Conservation (phyloP, 768 basidiomycete species). For the Suillus sp. region DNA sequence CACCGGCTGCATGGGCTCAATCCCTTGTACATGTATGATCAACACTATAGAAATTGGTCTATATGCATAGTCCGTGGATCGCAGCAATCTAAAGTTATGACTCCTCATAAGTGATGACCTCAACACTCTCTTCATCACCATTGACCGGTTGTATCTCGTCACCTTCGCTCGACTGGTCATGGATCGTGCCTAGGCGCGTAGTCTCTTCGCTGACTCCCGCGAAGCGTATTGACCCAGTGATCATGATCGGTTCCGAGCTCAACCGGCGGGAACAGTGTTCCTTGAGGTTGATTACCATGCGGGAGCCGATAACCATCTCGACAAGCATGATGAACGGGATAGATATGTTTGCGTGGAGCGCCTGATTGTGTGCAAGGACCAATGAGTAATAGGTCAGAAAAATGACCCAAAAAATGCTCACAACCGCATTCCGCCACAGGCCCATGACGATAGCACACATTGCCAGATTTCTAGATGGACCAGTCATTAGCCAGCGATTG, state of each 20-base stretch:
- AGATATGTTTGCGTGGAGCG: conserved; percentile 32
- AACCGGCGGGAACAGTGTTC: conserved; percentile 25
- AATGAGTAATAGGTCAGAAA: background rate
- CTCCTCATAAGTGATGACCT: conserved; percentile 1
- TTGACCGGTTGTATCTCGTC: conserved; percentile 11
- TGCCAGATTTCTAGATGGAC: conserved; percentile 24
- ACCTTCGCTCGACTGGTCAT: conserved; percentile 22
- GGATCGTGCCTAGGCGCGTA: conserved; percentile 16
- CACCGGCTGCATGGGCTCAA: background rate
- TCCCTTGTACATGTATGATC: background rate
- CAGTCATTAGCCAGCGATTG: background rate
- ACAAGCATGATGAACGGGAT: conserved; percentile 34
- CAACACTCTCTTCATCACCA: background rate
- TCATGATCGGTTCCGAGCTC: conserved; percentile 14
- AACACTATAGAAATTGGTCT: background rate
- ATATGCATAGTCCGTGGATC: background rate
- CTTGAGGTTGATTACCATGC: conserved; percentile 35
- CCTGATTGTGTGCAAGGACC: conserved; percentile 13
- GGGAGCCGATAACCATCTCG: conserved; percentile 32
- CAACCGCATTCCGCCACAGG: conserved; percentile 28
- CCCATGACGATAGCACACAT: conserved; percentile 29
- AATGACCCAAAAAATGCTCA: conserved; percentile 15
- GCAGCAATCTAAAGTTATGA: background rate
- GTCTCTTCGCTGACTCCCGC: conserved; percentile 12
- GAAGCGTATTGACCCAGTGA: conserved; percentile 23